These are phyloP conservation scores for Pyrenophora teres DNA, from an alignment of 2,329 filamentous ascomycete species.

Conservation along the genomic window DNA sequence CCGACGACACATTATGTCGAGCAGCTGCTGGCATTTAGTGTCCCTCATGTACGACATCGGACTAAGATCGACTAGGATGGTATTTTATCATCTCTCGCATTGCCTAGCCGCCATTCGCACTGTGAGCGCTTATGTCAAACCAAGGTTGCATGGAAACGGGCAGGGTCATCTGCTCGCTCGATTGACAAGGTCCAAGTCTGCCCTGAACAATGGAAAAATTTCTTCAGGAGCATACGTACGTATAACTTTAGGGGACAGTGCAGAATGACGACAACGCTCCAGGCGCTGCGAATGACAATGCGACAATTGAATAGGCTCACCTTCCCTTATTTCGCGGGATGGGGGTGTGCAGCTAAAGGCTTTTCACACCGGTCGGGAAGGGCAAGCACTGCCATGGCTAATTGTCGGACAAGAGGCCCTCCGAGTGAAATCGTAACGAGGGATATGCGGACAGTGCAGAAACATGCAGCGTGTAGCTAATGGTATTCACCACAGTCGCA, in stretches of 20 bases:
- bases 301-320: slow-evolving; percentile 22
- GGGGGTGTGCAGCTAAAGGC: slow-evolving; percentile 19
- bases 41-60: slow-evolving; percentile 35
- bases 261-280: neutral
- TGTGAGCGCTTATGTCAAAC: neutral
- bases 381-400: slow-evolving; percentile 15
- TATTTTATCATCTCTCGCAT: slow-evolving; percentile 18
- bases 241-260: neutral
- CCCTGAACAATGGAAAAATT: no score
- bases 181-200: neutral
- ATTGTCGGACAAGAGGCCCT: slow-evolving; percentile 14
- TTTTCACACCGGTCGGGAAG: slow-evolving; percentile 30
- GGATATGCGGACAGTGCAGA: slow-evolving; percentile 16
- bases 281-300: slow-evolving; percentile 2
- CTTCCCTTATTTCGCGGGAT: slow-evolving; percentile 9
- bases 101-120: slow-evolving; percentile 5
- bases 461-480: slow-evolving; percentile 6
- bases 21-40: slow-evolving; percentile 20
- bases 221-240: no score
- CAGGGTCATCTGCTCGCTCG: neutral
- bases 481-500: slow-evolving; percentile 6
- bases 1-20: slow-evolving; percentile 15
- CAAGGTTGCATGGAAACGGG: neutral
- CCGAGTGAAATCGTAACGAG: slow-evolving; percentile 12
- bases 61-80: slow-evolving; percentile 17